phyloP scores from a whole-genome alignment of 2,329 filamentous ascomycete genomes.

The Aspergillus quadricinctus region DNA sequence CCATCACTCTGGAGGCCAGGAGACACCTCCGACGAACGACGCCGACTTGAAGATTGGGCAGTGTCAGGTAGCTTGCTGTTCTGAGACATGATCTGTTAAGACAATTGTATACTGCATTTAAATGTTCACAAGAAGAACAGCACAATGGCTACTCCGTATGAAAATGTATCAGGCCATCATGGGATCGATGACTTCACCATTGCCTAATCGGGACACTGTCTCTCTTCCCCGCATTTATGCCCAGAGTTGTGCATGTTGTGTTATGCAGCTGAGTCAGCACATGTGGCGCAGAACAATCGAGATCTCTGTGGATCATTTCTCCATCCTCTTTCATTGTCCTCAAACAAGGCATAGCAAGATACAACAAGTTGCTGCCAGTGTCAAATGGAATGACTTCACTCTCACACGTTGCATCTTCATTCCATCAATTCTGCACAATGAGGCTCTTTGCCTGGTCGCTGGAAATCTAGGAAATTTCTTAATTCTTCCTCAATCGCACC shows the following conservation, averaged over 20 bases:
- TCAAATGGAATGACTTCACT: not conserved
- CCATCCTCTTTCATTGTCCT: no score
- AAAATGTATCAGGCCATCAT: no score
- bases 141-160: no score
- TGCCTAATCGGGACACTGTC: not conserved
- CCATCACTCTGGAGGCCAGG: no score
- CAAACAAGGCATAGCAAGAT: no score
- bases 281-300: constrained; percentile 2
- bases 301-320: not conserved
- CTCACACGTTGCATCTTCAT: not conserved
- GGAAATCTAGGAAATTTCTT: not conserved
- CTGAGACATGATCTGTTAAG: not conserved
- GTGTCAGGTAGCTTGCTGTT: not conserved
- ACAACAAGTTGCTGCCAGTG: no score
- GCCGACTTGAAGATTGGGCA: not conserved
- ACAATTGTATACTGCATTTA: not conserved
- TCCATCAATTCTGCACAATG: not conserved
- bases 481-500: not conserved
- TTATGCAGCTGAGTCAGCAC: not conserved
- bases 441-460: not conserved
- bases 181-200: not conserved
- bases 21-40: no score
- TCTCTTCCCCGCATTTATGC: not conserved
- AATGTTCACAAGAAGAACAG: not conserved
- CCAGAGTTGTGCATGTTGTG: constrained; percentile 5